Conservation (phyloP, 345 rosid species). For the Lepidium africanum region DNA sequence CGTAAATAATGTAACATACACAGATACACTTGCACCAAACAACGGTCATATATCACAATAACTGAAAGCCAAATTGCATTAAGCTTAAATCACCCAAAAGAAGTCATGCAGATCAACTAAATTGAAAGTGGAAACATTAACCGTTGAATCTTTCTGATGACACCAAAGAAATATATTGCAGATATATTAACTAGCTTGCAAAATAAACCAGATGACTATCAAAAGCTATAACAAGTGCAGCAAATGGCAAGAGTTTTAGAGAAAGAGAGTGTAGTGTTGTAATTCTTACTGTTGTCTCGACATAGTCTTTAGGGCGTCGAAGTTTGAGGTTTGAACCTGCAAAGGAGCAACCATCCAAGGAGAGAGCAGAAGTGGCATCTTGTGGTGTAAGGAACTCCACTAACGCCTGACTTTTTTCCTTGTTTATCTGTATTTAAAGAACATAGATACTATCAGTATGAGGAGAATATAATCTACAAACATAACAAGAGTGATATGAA, state of each 20-base stretch:
- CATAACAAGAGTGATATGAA: slow-evolving; percentile 10
- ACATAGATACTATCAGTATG: slow-evolving; percentile 3
- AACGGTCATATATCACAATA: neutral
- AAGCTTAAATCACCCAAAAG: neutral
- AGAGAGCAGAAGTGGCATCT: slow-evolving; percentile 91
- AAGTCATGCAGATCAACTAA: neutral
- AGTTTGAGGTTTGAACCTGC: slow-evolving; percentile 61
- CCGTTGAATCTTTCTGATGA: slow-evolving; percentile 8
- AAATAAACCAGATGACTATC: slow-evolving; percentile 3
- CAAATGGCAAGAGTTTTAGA: slow-evolving; percentile 10
- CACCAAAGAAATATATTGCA: neutral
- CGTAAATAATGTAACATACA: neutral
- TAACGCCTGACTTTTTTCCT: slow-evolving; percentile 77
- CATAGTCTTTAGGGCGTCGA: slow-evolving; percentile 83
- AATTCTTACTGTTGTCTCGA: slow-evolving; percentile 71
- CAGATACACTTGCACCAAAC: neutral
- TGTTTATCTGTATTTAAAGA: slow-evolving; percentile 54
- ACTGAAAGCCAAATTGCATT: neutral
- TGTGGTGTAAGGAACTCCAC: slow-evolving; percentile 92
- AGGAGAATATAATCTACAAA: slow-evolving; percentile 8
- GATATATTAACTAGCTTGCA: neutral
- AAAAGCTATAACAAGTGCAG: neutral
- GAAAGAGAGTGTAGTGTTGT: slow-evolving; percentile 16
- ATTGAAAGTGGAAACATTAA: neutral
- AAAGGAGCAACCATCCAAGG: slow-evolving; percentile 61